Evolutionary conservation across 2,329 filamentous ascomycete genomes (phyloP), one percentile per base, ranked within the genome.

Genomic region (Epichloe scottii): DNA sequence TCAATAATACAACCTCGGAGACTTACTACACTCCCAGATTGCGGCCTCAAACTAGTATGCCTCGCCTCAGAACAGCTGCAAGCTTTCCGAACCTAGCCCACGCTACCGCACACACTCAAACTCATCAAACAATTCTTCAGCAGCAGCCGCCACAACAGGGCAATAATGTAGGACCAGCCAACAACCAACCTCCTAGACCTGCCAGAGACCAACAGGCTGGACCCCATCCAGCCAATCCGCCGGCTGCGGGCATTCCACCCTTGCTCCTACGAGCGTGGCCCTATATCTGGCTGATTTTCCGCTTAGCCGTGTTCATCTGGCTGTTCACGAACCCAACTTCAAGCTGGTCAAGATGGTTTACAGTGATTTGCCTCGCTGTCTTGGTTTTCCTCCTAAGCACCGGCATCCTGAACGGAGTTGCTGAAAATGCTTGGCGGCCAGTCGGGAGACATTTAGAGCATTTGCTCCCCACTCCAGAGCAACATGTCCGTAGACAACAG

Each of bases 211-310:
- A 43, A 19, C 51, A 51, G 35, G 37, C 50, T 34, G 39, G 11
- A 43, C 54, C 63, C 38, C 71, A 71, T 47, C 64, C 62, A 7
- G 68, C 66, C 49, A 74, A 74, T 46, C 68, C 68, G n/a, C 58
- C 60, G 7, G 64, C 56, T 23, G 62, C 55, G 17, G 66, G 60
- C 7, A 40, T 68, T 7, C 65, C 65, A 4, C 62, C 63, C 21
- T 42, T 68, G 12, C 49, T 69, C 5, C 54, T 66, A 49, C 62
- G 63, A 15, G 50, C 79, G n/a, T 77, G 76, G 69, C 78, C 78
- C n/a, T 75, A 82, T 49, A 60, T 84, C 30, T 84, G 80, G 81
- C 69, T 84, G 48, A 57, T 82, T 1, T 66, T 79, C 37, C 74
- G 81, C 7, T 64, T 85, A 8, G 68, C 71, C 11, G 64, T 78